Conservation (phyloP, 768 basidiomycete species). For the Mycena filopes region DNA sequence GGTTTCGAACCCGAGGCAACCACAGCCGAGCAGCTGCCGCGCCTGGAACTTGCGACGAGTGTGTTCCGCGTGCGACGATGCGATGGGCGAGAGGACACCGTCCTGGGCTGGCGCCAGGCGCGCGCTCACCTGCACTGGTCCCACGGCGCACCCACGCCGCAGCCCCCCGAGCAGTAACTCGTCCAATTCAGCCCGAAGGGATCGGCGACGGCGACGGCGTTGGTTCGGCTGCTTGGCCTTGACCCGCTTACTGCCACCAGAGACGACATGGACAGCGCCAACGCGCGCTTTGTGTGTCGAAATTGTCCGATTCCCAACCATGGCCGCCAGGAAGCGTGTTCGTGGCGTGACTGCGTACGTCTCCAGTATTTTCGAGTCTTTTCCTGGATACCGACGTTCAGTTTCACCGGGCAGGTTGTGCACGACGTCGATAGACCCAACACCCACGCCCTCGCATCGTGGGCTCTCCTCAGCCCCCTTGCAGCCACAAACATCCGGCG, state of each 20-base stretch:
- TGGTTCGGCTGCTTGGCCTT: conserved; percentile 3
- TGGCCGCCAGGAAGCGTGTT: neutral
- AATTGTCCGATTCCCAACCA: conserved; percentile 2
- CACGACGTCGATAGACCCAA: neutral
- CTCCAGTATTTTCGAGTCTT: neutral
- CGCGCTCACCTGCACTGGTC: neutral
- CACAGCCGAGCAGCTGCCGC: neutral
- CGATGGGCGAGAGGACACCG: neutral
- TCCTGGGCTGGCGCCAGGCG: conserved; percentile 11
- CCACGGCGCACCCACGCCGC: no score
- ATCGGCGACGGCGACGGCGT: neutral
- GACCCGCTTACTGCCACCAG: neutral
- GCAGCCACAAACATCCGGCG: conserved; percentile 3
- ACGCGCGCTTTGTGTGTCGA: conserved; percentile 7
- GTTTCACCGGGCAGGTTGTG: neutral
- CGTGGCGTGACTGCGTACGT: conserved; percentile 16
- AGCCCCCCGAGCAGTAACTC: no score
- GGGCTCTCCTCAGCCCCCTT: neutral
- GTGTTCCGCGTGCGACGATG: neutral
- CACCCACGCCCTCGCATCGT: neutral
- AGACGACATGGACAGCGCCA: neutral
- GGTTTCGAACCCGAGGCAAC: neutral
- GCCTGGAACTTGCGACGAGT: neutral
- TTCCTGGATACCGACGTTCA: neutral
- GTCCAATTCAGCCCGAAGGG: conserved; percentile 5